Conservation (phyloP, 345 rosid species). For the Salix exigua region DNA sequence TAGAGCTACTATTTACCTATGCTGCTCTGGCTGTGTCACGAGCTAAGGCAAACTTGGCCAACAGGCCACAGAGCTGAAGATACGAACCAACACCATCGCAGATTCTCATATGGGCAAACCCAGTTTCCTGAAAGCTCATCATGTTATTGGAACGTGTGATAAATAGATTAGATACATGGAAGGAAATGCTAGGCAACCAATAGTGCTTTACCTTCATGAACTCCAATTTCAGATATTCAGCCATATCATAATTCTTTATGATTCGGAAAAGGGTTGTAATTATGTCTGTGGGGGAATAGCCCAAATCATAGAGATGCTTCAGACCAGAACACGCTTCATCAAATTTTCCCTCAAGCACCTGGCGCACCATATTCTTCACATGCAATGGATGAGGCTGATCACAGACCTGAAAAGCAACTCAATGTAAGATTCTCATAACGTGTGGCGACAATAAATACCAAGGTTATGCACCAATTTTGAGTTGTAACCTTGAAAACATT, state of each 20-base stretch:
- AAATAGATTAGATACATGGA: too few relatives aligned
- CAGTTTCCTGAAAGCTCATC: constrained; percentile 65
- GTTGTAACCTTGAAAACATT: constrained; percentile 86
- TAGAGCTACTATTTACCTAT: constrained; percentile 22
- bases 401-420: constrained; percentile 56
- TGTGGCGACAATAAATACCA: not conserved
- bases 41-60: constrained; percentile 74
- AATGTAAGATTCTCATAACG: not conserved
- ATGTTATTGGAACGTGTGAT: not conserved
- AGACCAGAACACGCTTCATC: constrained; percentile 84
- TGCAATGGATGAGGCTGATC: constrained; percentile 98
- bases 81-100: constrained; percentile 96
- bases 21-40: constrained; percentile 77
- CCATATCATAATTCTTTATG: constrained; percentile 87
- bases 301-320: constrained; percentile 86
- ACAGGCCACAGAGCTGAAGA: constrained; percentile 90
- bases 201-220: constrained; percentile 71
- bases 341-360: constrained; percentile 79
- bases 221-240: constrained; percentile 86
- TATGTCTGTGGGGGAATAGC: constrained; percentile 95
- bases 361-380: constrained; percentile 79
- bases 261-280: constrained; percentile 91
- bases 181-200: not conserved
- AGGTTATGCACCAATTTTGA: not conserved
- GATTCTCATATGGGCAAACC: constrained; percentile 96